Base-by-base conservation (phyloP, 2,329 filamentous ascomycete genomes). In the Stachybotrys chartarum region DNA sequence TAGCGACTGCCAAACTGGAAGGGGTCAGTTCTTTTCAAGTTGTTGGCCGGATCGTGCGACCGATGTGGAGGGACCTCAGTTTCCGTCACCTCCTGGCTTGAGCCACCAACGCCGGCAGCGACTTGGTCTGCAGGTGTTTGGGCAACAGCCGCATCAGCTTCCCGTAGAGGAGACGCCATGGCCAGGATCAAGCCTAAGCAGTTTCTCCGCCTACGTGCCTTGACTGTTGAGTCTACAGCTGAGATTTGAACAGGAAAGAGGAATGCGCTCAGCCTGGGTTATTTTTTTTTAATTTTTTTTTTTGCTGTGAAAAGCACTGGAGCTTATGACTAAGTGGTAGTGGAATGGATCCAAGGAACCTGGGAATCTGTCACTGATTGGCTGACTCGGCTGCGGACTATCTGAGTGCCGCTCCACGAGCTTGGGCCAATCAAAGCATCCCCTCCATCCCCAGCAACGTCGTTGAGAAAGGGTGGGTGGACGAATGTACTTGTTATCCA, bases 1-100 rank as follows among this genome's bases (percentile, higher is more conserved):
- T 83, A 89, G 57, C 93, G 90, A 51, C 90, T 94, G 58, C 94
- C 94, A 71, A 99, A 99, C 72, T 95, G 88, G 72, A 97, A 99
- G 17, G 94, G 94, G 68, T 97, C 91, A 68, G 77, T 89, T 64
- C 91, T 84, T 76, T 97, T 97, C 74, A 88, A 78, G 70, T 91
- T 94, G 70, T 87, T 75, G 59, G 75, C 66, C 45, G 88, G 84
- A 65, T 88, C 80, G 70, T 92, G 87, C 24, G 87, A 90, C 61
- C 85, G 84, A 64, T 88, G 83, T 42, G 85, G 70, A 54, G 83
- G 80, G 32, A 81, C 62, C 54, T 66, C 56, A 24, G 57, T 42
- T 35, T 49, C 45, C 44, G 52, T 55, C 30, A 59, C 58, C 52
- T 42, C 35, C 35, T 10, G 35, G 14, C 35, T 42, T 14, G 14